Percentiles rank a stretch among this genome's conserved stretches.
Evolutionary conservation across 1,284 basidiomycete species (phyloP).

Genomic region (Ceratobasidium papillatum): DNA sequence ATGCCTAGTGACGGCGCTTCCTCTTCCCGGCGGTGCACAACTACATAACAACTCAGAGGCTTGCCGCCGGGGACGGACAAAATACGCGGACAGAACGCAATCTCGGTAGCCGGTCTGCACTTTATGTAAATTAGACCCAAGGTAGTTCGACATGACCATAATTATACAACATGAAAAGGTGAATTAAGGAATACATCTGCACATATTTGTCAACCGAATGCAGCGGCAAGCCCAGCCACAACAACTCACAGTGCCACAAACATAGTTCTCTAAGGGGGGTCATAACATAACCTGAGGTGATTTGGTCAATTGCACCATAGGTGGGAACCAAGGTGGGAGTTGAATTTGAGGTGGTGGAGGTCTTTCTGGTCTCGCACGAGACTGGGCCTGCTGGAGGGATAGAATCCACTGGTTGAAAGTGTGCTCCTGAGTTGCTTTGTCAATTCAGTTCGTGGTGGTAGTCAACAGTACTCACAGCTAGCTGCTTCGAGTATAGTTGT

Average conservation of each 20-base stretch:
- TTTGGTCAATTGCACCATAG: conserved; percentile 7
- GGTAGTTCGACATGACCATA: background rate
- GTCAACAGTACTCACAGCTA: conserved; percentile 7
- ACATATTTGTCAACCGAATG: background rate
- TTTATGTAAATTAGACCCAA: background rate
- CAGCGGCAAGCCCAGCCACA: background rate
- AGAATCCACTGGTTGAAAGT: conserved; percentile 38
- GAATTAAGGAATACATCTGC: conserved; percentile 6
- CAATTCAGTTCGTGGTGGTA: background rate
- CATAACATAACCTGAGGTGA: conserved; percentile 6
- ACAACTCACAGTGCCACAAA: conserved; percentile 18
- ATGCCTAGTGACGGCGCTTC: background rate
- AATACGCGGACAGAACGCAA: background rate
- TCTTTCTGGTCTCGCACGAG: background rate
- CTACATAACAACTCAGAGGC: too few species aligned
- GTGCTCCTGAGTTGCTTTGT: conserved; percentile 11
- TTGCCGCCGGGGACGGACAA: background rate
- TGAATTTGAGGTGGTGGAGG: conserved; percentile 7
- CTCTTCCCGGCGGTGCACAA: too few species aligned
- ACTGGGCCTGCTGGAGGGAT: conserved; percentile 12
- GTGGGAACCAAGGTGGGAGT: conserved; percentile 35
- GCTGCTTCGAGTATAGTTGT: conserved; percentile 27
- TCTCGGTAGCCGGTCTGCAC: background rate
- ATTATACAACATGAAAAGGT: background rate
- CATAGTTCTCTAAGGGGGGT: background rate